These are phyloP conservation scores for Fistulifera pelliculosa DNA, from an alignment of 108 stramenopile genomes.

Conservation along the genomic window DNA sequence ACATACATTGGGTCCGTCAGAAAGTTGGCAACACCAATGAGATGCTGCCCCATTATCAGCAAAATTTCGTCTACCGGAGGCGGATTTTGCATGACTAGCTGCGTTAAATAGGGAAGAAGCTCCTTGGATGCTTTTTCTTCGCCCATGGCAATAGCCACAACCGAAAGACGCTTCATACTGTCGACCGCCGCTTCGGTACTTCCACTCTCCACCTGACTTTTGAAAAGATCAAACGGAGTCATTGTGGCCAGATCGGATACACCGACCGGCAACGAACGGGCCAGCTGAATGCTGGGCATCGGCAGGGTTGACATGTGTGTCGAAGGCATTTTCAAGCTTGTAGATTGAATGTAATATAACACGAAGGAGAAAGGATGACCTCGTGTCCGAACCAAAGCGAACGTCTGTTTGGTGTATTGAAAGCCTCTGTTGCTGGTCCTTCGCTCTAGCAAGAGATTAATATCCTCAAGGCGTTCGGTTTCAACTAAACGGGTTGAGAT, in stretches of 20 bases:
- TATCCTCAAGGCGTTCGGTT: too few species aligned
- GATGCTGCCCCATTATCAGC: constrained; percentile 58
- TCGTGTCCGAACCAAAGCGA: too few species aligned
- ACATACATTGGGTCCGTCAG: constrained; percentile 38
- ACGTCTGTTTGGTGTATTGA: too few species aligned
- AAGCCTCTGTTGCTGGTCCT: too few species aligned
- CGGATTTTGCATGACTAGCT: constrained; percentile 10
- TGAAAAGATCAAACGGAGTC: constrained; percentile 66
- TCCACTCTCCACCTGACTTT: constrained; percentile 49
- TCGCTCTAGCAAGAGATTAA: too few species aligned
- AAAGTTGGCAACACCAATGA: constrained; percentile 53
- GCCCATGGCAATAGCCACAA: constrained; percentile 38
- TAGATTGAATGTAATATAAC: too few species aligned
- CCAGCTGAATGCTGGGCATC: constrained; percentile 59
- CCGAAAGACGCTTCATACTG: constrained; percentile 75
- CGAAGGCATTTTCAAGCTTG: too few species aligned
- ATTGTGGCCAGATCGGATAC: constrained; percentile 48
- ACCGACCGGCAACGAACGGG: constrained; percentile 39
- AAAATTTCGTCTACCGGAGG: constrained; percentile 73
- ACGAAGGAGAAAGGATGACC: too few species aligned
- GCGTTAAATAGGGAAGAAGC: constrained; percentile 59
- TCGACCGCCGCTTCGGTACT: constrained; percentile 74
- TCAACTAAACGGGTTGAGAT: too few species aligned
- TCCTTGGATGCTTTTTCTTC: constrained; percentile 3
- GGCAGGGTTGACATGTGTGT: constrained; percentile 12